Percentiles rank a stretch among this genome's conserved stretches.
Evolutionary conservation across 1,284 basidiomycete species (phyloP).

Genomic region (Sporisorium sorghi): DNA sequence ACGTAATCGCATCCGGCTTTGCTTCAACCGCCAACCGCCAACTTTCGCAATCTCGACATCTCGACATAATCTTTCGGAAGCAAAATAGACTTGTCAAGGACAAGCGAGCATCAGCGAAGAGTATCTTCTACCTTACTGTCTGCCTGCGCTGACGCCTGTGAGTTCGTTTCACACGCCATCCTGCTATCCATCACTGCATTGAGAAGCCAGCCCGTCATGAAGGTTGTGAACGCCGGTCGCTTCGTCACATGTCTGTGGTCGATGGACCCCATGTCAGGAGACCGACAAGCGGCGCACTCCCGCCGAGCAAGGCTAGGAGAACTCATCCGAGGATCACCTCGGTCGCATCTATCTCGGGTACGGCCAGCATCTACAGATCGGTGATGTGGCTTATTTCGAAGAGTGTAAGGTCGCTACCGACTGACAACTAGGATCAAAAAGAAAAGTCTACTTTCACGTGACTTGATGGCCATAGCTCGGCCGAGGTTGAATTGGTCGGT

Average conservation of each 20-base stretch:
- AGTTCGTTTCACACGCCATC: too few species aligned
- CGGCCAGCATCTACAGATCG: neutral
- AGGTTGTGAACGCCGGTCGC: neutral
- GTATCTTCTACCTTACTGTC: too few species aligned
- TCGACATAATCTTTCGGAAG: neutral
- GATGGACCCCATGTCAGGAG: neutral
- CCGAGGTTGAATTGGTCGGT: neutral
- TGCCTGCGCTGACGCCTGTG: too few species aligned
- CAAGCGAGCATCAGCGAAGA: too few species aligned
- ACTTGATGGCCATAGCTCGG: neutral
- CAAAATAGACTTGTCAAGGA: too few species aligned
- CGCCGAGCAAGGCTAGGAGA: neutral
- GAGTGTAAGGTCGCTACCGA: neutral
- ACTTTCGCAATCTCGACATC: neutral
- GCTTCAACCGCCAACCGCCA: neutral
- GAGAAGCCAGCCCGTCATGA: too few species aligned
- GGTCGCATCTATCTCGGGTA: neutral
- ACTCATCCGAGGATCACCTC: neutral
- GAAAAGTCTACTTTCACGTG: too few species aligned
- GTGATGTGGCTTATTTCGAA: neutral
- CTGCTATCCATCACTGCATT: too few species aligned
- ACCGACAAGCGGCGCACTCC: constrained; percentile 2
- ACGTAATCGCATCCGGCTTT: neutral
- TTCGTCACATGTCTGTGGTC: neutral
- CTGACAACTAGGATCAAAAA: too few species aligned